Percentiles rank a stretch among this genome's conserved stretches.
Evolutionary conservation across 164 flowering plant genomes (phyloP).

Genomic region (Berberis vulgaris): DNA sequence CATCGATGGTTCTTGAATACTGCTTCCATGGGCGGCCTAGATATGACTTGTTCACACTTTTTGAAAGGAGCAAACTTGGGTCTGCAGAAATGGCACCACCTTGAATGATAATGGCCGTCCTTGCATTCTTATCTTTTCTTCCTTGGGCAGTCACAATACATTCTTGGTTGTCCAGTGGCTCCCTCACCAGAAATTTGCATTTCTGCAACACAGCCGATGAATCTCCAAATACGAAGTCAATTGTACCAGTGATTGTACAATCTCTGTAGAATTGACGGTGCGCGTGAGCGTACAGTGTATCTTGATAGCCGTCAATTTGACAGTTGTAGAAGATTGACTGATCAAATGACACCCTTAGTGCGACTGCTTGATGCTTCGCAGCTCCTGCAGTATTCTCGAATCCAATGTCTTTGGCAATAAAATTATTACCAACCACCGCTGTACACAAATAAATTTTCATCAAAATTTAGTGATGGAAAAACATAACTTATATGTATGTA

Average conservation of each 20-base stretch:
- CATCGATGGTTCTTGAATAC: neutral
- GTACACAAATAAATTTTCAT: slow-evolving; percentile 9
- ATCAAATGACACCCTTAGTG: neutral
- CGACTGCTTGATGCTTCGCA: neutral
- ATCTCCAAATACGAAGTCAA: neutral
- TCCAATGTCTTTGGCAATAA: slow-evolving; percentile 28
- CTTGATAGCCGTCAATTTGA: neutral
- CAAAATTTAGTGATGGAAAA: neutral
- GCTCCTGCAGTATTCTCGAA: slow-evolving; percentile 43
- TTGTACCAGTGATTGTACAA: neutral
- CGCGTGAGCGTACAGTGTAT: neutral
- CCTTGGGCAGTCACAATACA: neutral
- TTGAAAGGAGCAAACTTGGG: neutral
- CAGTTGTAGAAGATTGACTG: neutral
- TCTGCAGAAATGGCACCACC: neutral
- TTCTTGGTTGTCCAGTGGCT: neutral
- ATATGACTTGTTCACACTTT: neutral
- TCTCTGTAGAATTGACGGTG: neutral
- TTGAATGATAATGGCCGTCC: neutral
- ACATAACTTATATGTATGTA: neutral
- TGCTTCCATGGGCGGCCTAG: neutral
- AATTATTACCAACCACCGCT: slow-evolving; percentile 30
- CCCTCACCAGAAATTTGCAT: neutral
- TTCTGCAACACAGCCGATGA: neutral
- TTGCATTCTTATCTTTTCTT: neutral